Base-by-base conservation (phyloP, 176 grass and related monocot species). In the Elaeis guineensis region DNA sequence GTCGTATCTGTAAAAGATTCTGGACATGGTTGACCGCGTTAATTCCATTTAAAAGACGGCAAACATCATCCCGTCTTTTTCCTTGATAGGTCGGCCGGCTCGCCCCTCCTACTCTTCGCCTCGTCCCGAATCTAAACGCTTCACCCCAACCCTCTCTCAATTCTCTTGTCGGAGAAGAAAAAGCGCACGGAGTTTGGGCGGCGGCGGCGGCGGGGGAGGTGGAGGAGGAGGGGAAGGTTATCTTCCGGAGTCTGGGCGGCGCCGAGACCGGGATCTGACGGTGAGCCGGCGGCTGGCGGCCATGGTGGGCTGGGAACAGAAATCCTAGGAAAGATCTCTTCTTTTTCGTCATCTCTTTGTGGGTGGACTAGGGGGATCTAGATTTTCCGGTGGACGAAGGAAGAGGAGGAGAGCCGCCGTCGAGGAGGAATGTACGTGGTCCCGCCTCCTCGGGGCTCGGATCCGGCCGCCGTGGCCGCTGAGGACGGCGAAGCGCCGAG, bases 361-460 rank as follows among this genome's bases (percentile, higher is more conserved):
- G 35, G 35, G 35, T 39, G 35, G 0, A 12, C 35, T 39, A 5
- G 49, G 4, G 16, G 54, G 44, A 60, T 19, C 72, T 50, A 54
- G 59, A 18, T 6, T 39, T 12, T 62, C 6, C 17, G 32, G 16
- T 1, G 16, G 1, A 49, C 12, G 22, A 69, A 51, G 29, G 73
- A 29, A 60, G 17, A 12, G 69, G 5, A 7, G 48, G 30, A 26
- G 25, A 16, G 63, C 25, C 39, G 9, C 4, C 12, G 19, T 15
- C 55, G 62, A 21, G 5, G n/a, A 57, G 73, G 49, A 73, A 98
- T 98, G 94, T 91, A 98, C 69, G 57, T 69, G 62, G 79, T 23
- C 19, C 81, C 84, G 50, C 82, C 77, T 51, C 70, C 84, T 66
- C 76, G 76, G 51, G 59, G 60, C 23, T 35, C 72, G 54, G 68